Conservation (phyloP, 805 yeast genomes). For the Lachancea fermentati region DNA sequence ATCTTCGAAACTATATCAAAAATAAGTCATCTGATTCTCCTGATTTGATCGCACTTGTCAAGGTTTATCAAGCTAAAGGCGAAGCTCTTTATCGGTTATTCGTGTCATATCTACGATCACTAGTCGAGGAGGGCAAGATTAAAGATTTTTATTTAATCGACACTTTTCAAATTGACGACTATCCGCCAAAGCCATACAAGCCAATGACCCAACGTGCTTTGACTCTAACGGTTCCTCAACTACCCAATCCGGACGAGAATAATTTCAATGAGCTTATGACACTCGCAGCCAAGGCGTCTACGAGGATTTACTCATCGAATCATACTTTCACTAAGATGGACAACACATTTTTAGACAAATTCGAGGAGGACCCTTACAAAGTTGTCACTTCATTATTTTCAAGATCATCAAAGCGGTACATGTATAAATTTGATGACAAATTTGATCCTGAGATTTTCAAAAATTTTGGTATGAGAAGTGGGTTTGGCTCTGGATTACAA, state of each 20-base stretch:
- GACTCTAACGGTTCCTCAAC: conserved; percentile 32
- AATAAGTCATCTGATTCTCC: conserved; percentile 14
- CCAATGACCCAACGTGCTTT: conserved; percentile 34
- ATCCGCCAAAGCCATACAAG: conserved; percentile 32
- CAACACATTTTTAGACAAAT: conserved; percentile 38
- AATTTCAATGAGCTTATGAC: conserved; percentile 32
- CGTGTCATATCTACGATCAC: conserved; percentile 30
- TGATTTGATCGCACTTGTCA: conserved; percentile 29
- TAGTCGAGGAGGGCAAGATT: conserved; percentile 30
- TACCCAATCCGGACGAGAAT: conserved; percentile 10
- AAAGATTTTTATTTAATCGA: conserved; percentile 30
- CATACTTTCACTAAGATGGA: conserved; percentile 36
- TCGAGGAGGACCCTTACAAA: conserved; percentile 36
- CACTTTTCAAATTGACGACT: conserved; percentile 29
- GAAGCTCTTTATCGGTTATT: conserved; percentile 32
- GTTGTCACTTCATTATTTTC: conserved; percentile 33
- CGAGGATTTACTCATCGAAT: conserved; percentile 29
- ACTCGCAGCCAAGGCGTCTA: conserved; percentile 35
- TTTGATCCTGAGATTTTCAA: conserved; percentile 29
- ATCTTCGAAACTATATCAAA: conserved; percentile 4
- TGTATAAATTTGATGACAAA: conserved; percentile 30
- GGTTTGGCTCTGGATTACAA: conserved; percentile 20
- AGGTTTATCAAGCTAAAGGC: conserved; percentile 33
- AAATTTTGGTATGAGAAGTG: conserved; percentile 19
- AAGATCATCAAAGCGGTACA: conserved; percentile 33